A percentile compares a stretch with the other conserved stretches of the same genome.
These are phyloP conservation scores for Chimonanthus praecox DNA, from an alignment of 164 flowering plant genomes.

Conservation along the genomic window DNA sequence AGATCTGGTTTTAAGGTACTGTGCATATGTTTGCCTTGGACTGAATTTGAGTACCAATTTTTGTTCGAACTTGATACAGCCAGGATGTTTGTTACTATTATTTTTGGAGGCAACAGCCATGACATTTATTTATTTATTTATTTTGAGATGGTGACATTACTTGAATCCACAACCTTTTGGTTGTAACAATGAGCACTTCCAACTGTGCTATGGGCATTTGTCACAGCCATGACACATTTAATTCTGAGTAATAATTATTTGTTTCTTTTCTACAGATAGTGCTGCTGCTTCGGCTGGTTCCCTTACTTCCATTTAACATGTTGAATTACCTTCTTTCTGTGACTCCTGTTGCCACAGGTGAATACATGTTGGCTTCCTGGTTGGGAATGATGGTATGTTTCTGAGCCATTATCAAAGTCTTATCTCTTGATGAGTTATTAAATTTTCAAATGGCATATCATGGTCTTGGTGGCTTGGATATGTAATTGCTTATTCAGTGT, in stretches of 20 bases:
- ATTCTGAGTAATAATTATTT: too few relatives aligned
- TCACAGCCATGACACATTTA: too few relatives aligned
- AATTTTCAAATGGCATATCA: background rate
- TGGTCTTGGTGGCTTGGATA: background rate
- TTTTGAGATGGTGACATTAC: too few relatives aligned
- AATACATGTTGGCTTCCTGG: constrained; percentile 95
- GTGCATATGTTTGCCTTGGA: too few relatives aligned
- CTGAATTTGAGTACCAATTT: too few relatives aligned
- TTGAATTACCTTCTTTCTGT: constrained; percentile 94
- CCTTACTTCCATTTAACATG: constrained; percentile 92
- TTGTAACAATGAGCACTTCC: too few relatives aligned
- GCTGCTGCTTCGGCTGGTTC: constrained; percentile 91
- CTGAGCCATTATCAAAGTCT: background rate
- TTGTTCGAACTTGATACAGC: too few relatives aligned
- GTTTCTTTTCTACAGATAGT: constrained; percentile 50
- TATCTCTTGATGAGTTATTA: background rate
- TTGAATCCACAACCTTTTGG: too few relatives aligned
- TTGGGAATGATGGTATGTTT: constrained; percentile 91
- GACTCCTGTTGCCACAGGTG: constrained; percentile 69
- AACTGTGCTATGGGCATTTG: too few relatives aligned
- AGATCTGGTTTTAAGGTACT: constrained; percentile 91
- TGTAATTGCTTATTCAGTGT: background rate
- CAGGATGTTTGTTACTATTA: too few relatives aligned
- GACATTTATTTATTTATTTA: too few relatives aligned
- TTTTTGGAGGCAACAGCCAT: too few relatives aligned